Evolutionary conservation across 2,329 filamentous ascomycete species (phyloP).

Genomic region (Cladosporium austrohemisphaericum): DNA sequence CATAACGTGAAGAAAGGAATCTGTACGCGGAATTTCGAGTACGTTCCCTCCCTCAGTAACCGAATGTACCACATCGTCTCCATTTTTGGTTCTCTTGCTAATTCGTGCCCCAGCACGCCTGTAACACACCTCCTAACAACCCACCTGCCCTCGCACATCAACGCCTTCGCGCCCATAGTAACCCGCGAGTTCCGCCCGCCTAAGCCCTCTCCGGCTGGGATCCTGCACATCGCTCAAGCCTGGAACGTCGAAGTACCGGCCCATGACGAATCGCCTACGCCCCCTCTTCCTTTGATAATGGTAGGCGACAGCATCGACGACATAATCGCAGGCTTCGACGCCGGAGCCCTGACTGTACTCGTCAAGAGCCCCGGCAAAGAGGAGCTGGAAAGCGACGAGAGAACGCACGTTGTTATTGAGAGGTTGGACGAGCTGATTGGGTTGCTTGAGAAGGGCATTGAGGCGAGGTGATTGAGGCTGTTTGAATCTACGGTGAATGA

Average conservation of each 20-base stretch:
- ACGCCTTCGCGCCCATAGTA: conserved; percentile 68
- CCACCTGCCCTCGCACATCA: conserved; percentile 61
- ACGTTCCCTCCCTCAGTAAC: conserved; percentile 31
- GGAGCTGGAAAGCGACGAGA: conserved; percentile 31
- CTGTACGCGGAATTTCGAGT: conserved; percentile 91
- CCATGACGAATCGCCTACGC: conserved; percentile 18
- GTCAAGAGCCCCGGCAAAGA: conserved; percentile 46
- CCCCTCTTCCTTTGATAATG: conserved; percentile 45
- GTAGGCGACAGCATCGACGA: conserved; percentile 74
- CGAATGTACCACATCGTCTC: background rate
- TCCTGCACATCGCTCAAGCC: conserved; percentile 73
- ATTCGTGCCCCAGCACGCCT: conserved; percentile 48
- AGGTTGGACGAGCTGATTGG: conserved; percentile 15
- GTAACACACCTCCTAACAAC: conserved; percentile 70
- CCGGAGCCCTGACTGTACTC: conserved; percentile 87
- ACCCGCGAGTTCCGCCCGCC: conserved; percentile 79
- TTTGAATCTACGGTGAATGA: too few relatives aligned
- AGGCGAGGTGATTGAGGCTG: background rate
- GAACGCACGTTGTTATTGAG: conserved; percentile 33
- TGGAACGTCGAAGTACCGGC: conserved; percentile 59
- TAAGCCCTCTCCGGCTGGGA: conserved; percentile 84
- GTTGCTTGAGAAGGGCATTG: conserved; percentile 6
- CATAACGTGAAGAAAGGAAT: conserved; percentile 71
- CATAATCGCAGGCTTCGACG: conserved; percentile 78
- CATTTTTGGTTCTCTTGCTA: background rate